Conservation (phyloP, 176 grass and related monocot genomes). For the Oryza longistaminata region DNA sequence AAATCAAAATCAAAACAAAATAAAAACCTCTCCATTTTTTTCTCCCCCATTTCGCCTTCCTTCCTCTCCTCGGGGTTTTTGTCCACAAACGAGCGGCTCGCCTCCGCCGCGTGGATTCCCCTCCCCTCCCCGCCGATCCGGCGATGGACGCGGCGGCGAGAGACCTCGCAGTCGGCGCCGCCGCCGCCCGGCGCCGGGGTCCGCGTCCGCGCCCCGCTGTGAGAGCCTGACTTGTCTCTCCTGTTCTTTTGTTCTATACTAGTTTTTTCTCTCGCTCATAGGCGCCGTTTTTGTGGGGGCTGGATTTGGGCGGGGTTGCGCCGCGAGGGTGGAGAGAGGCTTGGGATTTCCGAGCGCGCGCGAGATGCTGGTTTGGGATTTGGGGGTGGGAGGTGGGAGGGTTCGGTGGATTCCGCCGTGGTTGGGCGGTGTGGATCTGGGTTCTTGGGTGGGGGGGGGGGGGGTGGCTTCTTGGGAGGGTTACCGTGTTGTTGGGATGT, state of each 20-base stretch:
- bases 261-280: not conserved
- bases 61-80: constrained; percentile 22
- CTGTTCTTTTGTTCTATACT: not conserved
- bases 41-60: not conserved
- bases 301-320: not conserved
- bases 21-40: not conserved
- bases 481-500: not conserved
- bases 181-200: constrained; percentile 26
- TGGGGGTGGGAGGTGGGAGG: not conserved
- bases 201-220: constrained; percentile 47
- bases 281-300: not conserved
- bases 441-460: not conserved
- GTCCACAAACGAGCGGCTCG: not conserved
- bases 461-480: not conserved
- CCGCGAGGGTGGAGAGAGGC: not conserved
- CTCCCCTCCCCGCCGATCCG: constrained; percentile 4
- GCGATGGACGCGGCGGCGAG: constrained; percentile 33
- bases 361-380: not conserved
- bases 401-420: not conserved
- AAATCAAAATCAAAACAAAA: not conserved
- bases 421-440: constrained; percentile 37
- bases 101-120: not conserved
- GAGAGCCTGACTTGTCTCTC: not conserved
- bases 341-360: not conserved
- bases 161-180: not conserved